Evolutionary conservation across 208 protist species (phyloP).

Genomic region (Leishmania arabica): DNA sequence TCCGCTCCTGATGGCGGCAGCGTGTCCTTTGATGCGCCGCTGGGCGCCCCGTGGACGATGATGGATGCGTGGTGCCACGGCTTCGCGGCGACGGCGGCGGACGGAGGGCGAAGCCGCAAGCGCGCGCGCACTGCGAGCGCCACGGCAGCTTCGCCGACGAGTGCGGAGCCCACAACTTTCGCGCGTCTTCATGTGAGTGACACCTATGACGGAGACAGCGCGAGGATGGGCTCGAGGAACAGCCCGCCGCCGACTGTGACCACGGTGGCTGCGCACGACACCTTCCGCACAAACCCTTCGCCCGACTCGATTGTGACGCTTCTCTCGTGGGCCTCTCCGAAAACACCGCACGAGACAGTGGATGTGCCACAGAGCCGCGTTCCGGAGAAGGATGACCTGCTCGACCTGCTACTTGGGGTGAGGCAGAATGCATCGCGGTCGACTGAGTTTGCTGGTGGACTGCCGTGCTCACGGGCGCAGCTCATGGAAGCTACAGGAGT

Average conservation of each 20-base stretch:
- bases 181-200: background rate
- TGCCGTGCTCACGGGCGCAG: background rate
- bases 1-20: background rate
- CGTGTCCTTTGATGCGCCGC: background rate
- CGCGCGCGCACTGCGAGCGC: background rate
- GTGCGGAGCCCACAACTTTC: background rate
- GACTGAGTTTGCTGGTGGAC: background rate
- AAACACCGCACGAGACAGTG: background rate
- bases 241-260: background rate
- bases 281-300: background rate
- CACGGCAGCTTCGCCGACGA: background rate
- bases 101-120: background rate
- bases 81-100: background rate
- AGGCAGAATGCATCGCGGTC: background rate
- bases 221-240: background rate
- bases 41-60: background rate
- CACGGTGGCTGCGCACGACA: background rate
- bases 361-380: constrained; percentile 30
- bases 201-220: background rate
- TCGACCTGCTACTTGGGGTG: constrained; percentile 27
- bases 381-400: constrained; percentile 36
- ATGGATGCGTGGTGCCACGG: constrained; percentile 32
- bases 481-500: background rate
- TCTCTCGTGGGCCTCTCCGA: background rate
- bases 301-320: background rate